Percentiles rank a stretch among this genome's conserved stretches.
These are phyloP conservation scores for Fermentozyma sake DNA, from an alignment of 1,139 yeast species.

Conservation along the genomic window DNA sequence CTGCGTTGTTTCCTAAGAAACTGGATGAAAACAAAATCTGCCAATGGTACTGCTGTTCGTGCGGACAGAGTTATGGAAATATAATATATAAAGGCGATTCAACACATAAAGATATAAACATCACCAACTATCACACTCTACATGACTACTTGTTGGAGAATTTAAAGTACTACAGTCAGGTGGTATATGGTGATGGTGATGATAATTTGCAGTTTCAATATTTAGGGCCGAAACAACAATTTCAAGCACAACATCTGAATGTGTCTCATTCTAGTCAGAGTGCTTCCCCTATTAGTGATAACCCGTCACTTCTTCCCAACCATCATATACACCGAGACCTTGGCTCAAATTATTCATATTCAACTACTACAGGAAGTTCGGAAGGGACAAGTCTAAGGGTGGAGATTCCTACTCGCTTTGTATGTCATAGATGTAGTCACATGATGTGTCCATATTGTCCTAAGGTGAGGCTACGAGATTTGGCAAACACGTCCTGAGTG, in stretches of 20 bases:
- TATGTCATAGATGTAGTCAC: slow-evolving; percentile 45
- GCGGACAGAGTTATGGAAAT: slow-evolving; percentile 49
- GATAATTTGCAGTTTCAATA: too few species aligned
- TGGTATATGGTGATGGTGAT: slow-evolving; percentile 18
- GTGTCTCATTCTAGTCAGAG: too few species aligned
- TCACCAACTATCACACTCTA: slow-evolving; percentile 4
- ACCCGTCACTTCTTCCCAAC: too few species aligned
- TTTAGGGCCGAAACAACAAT: background rate
- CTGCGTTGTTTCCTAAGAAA: too few species aligned
- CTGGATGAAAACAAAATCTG: slow-evolving; percentile 32
- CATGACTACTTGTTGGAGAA: slow-evolving; percentile 11
- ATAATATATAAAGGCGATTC: slow-evolving; percentile 21
- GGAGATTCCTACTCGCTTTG: slow-evolving; percentile 31
- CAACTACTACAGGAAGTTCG: background rate
- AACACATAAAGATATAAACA: slow-evolving; percentile 1
- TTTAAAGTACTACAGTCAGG: slow-evolving; percentile 27
- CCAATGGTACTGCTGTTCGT: slow-evolving; percentile 52
- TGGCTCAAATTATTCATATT: too few species aligned
- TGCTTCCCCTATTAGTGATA: too few species aligned
- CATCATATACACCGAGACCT: too few species aligned
- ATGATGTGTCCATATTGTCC: slow-evolving; percentile 55
- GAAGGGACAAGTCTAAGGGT: slow-evolving; percentile 2
- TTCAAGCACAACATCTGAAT: too few species aligned
- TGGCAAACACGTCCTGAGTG: too few species aligned
- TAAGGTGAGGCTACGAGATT: slow-evolving; percentile 39